Evolutionary conservation across 2,329 filamentous ascomycete genomes (phyloP).

Genomic region (Pseudogymnoascus sp.): DNA sequence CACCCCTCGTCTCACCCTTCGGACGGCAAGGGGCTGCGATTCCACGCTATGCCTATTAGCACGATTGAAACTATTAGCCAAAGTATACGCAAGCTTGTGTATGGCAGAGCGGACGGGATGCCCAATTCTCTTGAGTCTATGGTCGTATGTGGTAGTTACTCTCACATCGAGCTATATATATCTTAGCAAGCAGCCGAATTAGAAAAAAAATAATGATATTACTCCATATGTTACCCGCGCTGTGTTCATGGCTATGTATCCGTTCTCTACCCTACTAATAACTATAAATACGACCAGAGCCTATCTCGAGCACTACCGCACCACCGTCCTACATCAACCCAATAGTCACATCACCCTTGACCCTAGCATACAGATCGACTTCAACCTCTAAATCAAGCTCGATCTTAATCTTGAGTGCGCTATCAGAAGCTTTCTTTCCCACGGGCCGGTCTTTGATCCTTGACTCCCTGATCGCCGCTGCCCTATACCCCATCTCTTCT

Average conservation of each 20-base stretch:
- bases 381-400: slow-evolving; percentile 21
- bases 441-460: slow-evolving; percentile 19
- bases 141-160: neutral
- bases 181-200: too few relatives aligned
- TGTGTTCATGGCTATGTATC: too few relatives aligned
- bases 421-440: slow-evolving; percentile 10
- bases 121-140: neutral
- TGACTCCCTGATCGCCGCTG: slow-evolving; percentile 16
- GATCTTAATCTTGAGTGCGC: slow-evolving; percentile 19
- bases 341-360: slow-evolving; percentile 30
- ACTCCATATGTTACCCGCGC: too few relatives aligned
- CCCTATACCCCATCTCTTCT: neutral
- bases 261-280: too few relatives aligned
- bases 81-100: neutral
- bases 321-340: slow-evolving; percentile 24
- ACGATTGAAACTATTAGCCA: too few relatives aligned
- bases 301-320: neutral
- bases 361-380: slow-evolving; percentile 25
- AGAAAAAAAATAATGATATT: too few relatives aligned
- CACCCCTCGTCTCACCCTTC: too few relatives aligned
- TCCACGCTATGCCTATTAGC: too few relatives aligned
- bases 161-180: too few relatives aligned
- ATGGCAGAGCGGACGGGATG: neutral
- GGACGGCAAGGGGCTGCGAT: too few relatives aligned
- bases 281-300: neutral